Base-by-base conservation (phyloP, 208 protist species). In the Acanthamoeba lugdunensis region DNA sequence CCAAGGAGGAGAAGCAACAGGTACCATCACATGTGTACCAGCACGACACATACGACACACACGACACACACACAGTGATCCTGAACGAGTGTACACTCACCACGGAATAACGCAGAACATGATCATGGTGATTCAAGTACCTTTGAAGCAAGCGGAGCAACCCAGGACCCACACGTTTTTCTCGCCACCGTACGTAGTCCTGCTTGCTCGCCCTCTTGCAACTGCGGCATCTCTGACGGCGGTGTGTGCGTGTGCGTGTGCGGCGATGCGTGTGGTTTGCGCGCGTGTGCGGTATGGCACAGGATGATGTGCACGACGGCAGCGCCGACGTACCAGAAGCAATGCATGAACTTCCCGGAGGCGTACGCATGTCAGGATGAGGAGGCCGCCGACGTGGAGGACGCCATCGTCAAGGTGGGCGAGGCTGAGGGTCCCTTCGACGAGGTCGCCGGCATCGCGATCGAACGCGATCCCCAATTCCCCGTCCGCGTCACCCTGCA, bases 71-170 rank as follows among this genome's bases (percentile, higher is more conserved):
- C 23, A 41, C 65, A 73, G 18, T 33, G 8, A 45, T 45, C 41
- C 41, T 45, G 41, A 45, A 45, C 41, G 41, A 45, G 41, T 1
- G 3, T 4, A 0, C 3, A 45, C 69, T 14, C 28, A 18, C 37
- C 67, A 37, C 37, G 11, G 28, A 18, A 48, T 41, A 1, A 18
- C 21, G 23, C 79, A 94, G 81, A 94, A 94, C 48, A 75, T 94
- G 54, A 94, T 94, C 56, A 85, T 94, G 73, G 63, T 94, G 16
- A 94, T 94, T 30, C 91, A 94, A 30, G 91, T 94, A 25, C 91
- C 91, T 4, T 79, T 94, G 13, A 94, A 94, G 81, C 48, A 94
- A 50, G 91, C 4, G 54, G 21, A 54, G 30, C 50, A 13, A 63
- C 23, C 25, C n/a, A n/a, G n/a, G n/a, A n/a, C n/a, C n/a, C n/a